Base-by-base conservation (phyloP, 768 basidiomycete species). In the Rhodosporidiobolus odoratus region DNA sequence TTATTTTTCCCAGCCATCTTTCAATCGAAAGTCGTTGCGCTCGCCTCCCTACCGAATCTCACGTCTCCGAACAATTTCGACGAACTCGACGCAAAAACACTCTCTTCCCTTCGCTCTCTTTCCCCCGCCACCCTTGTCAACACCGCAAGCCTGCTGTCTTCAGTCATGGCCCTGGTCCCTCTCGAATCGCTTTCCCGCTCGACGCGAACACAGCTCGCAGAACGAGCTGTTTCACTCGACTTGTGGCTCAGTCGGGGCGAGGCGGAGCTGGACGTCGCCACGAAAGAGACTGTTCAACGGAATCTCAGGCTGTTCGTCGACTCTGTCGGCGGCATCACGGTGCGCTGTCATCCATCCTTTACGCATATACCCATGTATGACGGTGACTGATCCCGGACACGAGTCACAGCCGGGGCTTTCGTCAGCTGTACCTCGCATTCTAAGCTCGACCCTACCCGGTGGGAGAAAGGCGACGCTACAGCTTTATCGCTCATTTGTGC, bases 101-200 rank as follows among this genome's bases (percentile, higher is more conserved):
- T 66, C 50, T 40, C 53, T 8, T 23, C 58, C n/a, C 58, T 66
- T 41, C 37, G 41, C 48, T 60, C 65, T 21, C 35, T 21, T 19
- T 9, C 56, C 16, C 2, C 47, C 2, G 3, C 34, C 0, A 54
- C 66, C 16, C 53, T 74, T 27, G 27, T 61, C n/a, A 4, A n/a
- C 15, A 38, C 66, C 19, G 41, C 59, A 2, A n/a, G 35, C 43
- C 50, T 48, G 21, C 65, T 65, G 40, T 34, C 52, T 0, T 17
- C 40, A 1, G 17, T 70, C 32, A 47, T 53, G 9, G 27, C 41
- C 9, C 19, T 32, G 34, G 35, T 74, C 5, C 73, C 73, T 13
- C 43, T 67, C 50, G 73, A 74, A 38, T 74, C 67, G 59, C 52
- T 70, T 38, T 37, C 32, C 37, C 59, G 52, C 30, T 53, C 32